phyloP scores from a whole-genome alignment of 202 grass and related monocot genomes.

The Panicum hallii region DNA sequence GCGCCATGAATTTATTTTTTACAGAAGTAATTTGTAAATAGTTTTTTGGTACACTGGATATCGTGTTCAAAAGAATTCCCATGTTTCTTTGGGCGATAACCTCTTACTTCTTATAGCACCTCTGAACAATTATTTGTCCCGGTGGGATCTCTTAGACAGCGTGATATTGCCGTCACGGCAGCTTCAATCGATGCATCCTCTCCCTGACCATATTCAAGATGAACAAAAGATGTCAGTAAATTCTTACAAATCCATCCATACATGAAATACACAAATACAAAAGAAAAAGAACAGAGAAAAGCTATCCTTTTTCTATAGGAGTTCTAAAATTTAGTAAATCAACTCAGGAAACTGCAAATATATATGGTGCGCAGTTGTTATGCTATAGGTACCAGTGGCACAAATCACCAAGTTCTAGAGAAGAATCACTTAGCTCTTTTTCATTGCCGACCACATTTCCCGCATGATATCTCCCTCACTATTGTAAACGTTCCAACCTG shows the following conservation, averaged over 20 bases:
- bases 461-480: background rate
- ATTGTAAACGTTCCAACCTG: background rate
- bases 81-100: background rate
- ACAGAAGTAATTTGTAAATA: background rate
- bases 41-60: background rate
- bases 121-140: constrained; percentile 81
- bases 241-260: background rate
- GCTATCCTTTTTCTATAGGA: background rate
- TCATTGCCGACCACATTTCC: background rate
- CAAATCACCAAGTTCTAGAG: background rate
- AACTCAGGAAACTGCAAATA: background rate
- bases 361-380: background rate
- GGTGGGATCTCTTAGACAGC: constrained; percentile 71
- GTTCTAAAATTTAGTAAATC: background rate
- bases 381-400: background rate
- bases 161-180: constrained; percentile 80
- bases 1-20: background rate
- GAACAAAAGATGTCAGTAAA: constrained; percentile 40
- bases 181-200: constrained; percentile 97
- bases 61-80: background rate
- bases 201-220: constrained; percentile 57
- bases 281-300: background rate
- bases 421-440: background rate
- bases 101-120: constrained; percentile 45
- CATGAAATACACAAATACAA: background rate